Evolutionary conservation across 2,329 filamentous ascomycete species (phyloP).

Genomic region (Colletotrichum siamense): DNA sequence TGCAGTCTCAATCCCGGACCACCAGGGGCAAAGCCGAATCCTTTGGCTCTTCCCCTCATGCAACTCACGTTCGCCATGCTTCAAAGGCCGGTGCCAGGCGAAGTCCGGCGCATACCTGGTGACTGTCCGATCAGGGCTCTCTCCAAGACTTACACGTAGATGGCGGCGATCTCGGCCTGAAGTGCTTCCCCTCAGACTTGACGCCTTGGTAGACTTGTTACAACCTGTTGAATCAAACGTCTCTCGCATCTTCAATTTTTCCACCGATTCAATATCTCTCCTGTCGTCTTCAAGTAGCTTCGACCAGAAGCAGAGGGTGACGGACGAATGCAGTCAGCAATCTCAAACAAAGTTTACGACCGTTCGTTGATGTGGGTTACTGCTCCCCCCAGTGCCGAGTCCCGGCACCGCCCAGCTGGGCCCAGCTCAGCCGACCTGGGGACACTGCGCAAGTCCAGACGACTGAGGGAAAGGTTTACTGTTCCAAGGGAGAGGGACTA

Average conservation of each 20-base stretch:
- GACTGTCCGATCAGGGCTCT: fast-evolving
- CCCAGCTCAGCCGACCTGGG: not conserved
- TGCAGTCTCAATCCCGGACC: not conserved
- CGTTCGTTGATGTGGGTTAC: not conserved
- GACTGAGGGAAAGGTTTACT: not conserved
- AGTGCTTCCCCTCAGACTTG: not conserved
- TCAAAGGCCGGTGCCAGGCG: not conserved
- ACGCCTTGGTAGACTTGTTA: not conserved
- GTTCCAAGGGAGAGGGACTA: not conserved
- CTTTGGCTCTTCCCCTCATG: not conserved
- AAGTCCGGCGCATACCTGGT: not conserved
- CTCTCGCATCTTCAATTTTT: not conserved
- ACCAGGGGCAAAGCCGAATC: not conserved
- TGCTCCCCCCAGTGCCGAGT: not conserved
- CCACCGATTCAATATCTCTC: not conserved
- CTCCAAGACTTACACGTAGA: not conserved
- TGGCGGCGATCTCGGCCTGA: not conserved
- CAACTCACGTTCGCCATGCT: not conserved
- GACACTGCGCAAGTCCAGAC: not conserved
- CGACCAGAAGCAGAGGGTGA: not conserved
- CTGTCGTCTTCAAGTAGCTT: not conserved
- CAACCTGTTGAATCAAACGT: not conserved
- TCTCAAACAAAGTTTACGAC: not conserved
- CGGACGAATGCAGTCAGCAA: not conserved
- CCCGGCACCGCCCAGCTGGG: not conserved